A percentile compares a stretch with the other conserved stretches of the same genome.
phyloP scores from a whole-genome alignment of 1,139 yeast genomes.

The Pichia sp. region DNA sequence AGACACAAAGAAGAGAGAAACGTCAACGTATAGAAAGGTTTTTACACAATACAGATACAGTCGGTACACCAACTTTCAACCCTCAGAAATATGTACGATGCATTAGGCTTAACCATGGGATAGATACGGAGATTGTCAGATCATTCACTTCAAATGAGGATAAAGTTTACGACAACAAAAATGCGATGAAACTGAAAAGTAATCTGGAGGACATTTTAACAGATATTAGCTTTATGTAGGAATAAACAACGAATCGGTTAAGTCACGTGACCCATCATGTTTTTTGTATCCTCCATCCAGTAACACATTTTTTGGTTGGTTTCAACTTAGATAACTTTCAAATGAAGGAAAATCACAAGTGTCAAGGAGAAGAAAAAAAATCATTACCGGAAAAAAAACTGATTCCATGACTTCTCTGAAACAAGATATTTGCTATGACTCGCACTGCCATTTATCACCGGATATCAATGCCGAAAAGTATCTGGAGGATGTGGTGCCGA shows the following conservation, averaged over 20 bases:
- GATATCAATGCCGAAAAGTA: constrained; percentile 13
- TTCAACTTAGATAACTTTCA: too few species aligned
- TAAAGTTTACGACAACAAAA: not conserved
- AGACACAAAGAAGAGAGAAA: constrained; percentile 4
- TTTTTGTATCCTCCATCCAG: too few species aligned
- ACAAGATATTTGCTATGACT: constrained; percentile 37
- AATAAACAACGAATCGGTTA: not conserved
- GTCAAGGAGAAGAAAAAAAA: too few species aligned
- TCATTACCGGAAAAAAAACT: not conserved
- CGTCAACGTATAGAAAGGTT: not conserved
- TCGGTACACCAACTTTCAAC: too few species aligned
- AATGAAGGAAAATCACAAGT: too few species aligned
- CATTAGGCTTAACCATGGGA: not conserved
- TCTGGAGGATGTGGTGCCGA: constrained; percentile 5
- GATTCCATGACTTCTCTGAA: not conserved
- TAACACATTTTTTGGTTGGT: too few species aligned
- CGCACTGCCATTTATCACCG: constrained; percentile 59
- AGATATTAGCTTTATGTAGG: constrained; percentile 1
- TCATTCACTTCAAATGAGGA: not conserved
- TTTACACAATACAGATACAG: not conserved
- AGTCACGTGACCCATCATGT: not conserved
- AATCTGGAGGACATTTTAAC: constrained; percentile 1
- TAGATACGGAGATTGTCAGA: not conserved
- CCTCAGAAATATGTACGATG: not conserved
- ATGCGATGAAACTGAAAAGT: not conserved